Evolutionary conservation across 192 early-diverging fungal species (phyloP).

Genomic region (Coemansia sp.): DNA sequence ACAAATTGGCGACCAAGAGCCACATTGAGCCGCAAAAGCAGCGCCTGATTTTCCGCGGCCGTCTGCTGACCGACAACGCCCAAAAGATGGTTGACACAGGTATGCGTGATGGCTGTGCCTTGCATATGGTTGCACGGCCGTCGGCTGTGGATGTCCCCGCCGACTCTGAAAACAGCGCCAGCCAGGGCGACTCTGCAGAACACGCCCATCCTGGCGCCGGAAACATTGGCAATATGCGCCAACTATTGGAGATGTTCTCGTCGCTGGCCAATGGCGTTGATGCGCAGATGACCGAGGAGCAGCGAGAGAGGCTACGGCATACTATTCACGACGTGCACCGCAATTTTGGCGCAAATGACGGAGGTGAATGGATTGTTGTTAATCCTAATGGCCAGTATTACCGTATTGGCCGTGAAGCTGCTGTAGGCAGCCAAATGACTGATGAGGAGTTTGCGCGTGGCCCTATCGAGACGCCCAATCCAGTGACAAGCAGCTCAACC

Average conservation of each 20-base stretch:
- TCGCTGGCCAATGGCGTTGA: neutral
- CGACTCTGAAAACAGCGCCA: neutral
- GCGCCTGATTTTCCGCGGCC: slow-evolving; percentile 48
- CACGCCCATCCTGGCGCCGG: neutral
- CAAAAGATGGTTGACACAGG: slow-evolving; percentile 37
- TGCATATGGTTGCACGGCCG: slow-evolving; percentile 46
- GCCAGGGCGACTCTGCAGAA: neutral
- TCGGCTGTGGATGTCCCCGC: neutral
- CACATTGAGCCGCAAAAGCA: slow-evolving; percentile 42
- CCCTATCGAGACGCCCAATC: neutral
- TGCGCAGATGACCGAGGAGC: neutral
- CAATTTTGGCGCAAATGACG: slow-evolving; percentile 38
- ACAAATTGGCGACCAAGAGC: slow-evolving; percentile 32
- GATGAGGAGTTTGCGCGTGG: slow-evolving; percentile 24
- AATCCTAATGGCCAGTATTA: neutral
- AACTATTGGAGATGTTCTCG: neutral
- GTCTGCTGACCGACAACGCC: slow-evolving; percentile 33
- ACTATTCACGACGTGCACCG: slow-evolving; percentile 11
- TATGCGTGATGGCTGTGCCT: slow-evolving; percentile 33
- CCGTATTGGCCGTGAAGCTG: slow-evolving; percentile 18
- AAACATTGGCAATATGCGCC: neutral
- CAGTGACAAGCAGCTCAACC: slow-evolving; percentile 13
- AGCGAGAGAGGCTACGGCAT: neutral
- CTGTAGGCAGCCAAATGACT: slow-evolving; percentile 15
- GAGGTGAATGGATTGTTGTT: slow-evolving; percentile 30